Evolutionary conservation across 2,329 filamentous ascomycete species (phyloP).

Genomic region (Cladosporium austrohemisphaericum): DNA sequence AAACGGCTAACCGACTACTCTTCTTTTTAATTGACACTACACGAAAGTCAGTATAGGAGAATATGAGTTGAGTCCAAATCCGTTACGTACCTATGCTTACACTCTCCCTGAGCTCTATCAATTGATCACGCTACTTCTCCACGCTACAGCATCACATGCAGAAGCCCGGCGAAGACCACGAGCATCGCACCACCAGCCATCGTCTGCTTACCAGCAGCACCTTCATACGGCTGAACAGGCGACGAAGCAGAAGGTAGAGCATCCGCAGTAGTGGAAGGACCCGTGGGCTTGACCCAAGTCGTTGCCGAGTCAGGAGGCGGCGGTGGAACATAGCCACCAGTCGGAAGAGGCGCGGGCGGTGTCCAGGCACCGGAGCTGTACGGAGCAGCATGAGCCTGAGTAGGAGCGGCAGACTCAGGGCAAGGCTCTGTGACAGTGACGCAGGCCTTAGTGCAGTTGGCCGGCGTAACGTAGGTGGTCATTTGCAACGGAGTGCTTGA

Average conservation of each 20-base stretch:
- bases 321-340: not conserved
- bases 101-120: no score
- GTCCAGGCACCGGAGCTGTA: slow-evolving; percentile 5
- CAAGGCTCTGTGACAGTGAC: slow-evolving; percentile 7
- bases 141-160: no score
- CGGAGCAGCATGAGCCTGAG: not conserved
- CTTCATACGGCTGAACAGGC: not conserved
- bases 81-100: no score
- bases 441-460: slow-evolving; percentile 5
- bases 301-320: not conserved
- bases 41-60: no score
- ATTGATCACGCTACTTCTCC: no score
- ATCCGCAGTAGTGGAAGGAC: not conserved
- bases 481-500: not conserved
- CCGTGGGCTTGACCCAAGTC: not conserved
- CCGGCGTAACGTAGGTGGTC: not conserved
- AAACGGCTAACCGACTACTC: no score
- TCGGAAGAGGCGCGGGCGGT: not conserved
- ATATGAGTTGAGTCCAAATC: no score
- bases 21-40: no score
- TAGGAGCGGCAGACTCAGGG: not conserved
- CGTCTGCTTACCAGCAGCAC: not conserved
- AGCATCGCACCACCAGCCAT: not conserved
- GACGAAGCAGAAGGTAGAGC: not conserved
- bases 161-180: not conserved